A percentile compares a stretch with the other conserved stretches of the same genome.
These are phyloP conservation scores for Aspergillus campestris DNA, from an alignment of 495 filamentous ascomycete genomes.

Conservation along the genomic window DNA sequence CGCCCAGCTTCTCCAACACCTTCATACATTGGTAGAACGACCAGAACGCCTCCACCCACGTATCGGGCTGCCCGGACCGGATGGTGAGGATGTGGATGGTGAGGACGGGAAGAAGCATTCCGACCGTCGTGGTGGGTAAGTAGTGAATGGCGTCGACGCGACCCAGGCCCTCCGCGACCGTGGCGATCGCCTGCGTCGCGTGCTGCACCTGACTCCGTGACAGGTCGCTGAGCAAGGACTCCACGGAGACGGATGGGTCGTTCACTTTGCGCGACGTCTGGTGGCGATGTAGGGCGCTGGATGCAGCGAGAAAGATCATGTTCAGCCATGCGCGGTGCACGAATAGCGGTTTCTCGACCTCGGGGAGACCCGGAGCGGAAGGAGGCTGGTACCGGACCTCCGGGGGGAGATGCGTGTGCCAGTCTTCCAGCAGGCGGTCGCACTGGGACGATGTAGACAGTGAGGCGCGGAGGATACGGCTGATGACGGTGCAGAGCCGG, in stretches of 20 bases:
- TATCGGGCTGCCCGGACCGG: not conserved
- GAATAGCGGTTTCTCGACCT: constrained; percentile 2
- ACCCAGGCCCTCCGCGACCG: constrained; percentile 1
- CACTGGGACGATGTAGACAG: not conserved
- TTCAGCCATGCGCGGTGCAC: constrained; percentile 9
- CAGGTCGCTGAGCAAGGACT: not conserved
- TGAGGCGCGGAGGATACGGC: not conserved
- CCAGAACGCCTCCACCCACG: constrained; percentile 1
- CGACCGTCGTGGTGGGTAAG: constrained; percentile 4
- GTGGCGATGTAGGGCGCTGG: not conserved
- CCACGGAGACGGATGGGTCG: not conserved
- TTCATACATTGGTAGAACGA: constrained; percentile 7
- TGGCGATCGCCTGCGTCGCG: constrained; percentile 1
- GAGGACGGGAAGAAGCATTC: constrained; percentile 2
- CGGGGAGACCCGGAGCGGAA: not conserved
- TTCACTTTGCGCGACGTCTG: not conserved
- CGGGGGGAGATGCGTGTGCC: not conserved
- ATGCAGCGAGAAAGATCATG: constrained; percentile 4
- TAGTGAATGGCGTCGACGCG: constrained; percentile 2
- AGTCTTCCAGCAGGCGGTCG: not conserved
- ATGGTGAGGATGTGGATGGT: constrained; percentile 2
- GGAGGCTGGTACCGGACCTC: constrained; percentile 1
- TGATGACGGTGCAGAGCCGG: constrained; percentile 3
- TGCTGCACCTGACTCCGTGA: not conserved
- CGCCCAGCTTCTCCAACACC: constrained; percentile 5